phyloP scores from a whole-genome alignment of 2,329 filamentous ascomycete species.

The Neonectria punicea region DNA sequence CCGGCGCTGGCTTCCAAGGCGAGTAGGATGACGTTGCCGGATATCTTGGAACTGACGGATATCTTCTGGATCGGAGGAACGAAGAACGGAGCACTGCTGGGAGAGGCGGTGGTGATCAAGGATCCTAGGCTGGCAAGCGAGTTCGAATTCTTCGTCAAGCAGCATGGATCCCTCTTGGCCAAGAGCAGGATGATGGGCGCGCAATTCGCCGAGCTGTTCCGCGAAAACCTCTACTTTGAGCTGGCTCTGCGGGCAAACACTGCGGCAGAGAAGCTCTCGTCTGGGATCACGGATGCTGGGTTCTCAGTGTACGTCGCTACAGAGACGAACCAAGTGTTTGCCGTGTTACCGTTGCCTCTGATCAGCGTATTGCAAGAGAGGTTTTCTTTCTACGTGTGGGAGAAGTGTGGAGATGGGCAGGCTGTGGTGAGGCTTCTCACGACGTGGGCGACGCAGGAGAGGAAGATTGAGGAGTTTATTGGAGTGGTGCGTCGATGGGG shows the following conservation, averaged over 20 bases:
- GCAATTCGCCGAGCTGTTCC: constrained; percentile 62
- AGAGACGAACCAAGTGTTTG: constrained; percentile 64
- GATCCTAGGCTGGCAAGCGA: constrained; percentile 53
- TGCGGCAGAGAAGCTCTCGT: constrained; percentile 56
- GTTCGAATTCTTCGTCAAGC: constrained; percentile 63
- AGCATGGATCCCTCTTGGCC: constrained; percentile 61
- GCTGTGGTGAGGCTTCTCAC: constrained; percentile 59
- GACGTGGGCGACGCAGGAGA: constrained; percentile 60
- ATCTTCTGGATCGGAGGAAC: constrained; percentile 67
- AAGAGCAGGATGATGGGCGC: constrained; percentile 61
- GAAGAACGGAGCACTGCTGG: constrained; percentile 61
- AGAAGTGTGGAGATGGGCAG: constrained; percentile 51
- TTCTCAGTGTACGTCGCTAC: constrained; percentile 56
- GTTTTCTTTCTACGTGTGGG: constrained; percentile 61
- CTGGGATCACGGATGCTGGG: constrained; percentile 54
- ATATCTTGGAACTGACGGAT: constrained; percentile 59
- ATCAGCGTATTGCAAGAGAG: constrained; percentile 53
- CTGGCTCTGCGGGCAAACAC: constrained; percentile 57
- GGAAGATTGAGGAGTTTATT: constrained; percentile 53
- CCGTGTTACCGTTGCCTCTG: constrained; percentile 52
- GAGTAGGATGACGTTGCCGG: constrained; percentile 56
- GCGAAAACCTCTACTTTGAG: constrained; percentile 56
- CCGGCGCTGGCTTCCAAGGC: constrained; percentile 54
- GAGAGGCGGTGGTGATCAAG: constrained; percentile 62
- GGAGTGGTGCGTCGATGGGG: constrained; percentile 32